Evolutionary conservation across 306 rosid species (phyloP), one percentile per base, ranked within the genome.

Genomic region (Prosopis cineraria): DNA sequence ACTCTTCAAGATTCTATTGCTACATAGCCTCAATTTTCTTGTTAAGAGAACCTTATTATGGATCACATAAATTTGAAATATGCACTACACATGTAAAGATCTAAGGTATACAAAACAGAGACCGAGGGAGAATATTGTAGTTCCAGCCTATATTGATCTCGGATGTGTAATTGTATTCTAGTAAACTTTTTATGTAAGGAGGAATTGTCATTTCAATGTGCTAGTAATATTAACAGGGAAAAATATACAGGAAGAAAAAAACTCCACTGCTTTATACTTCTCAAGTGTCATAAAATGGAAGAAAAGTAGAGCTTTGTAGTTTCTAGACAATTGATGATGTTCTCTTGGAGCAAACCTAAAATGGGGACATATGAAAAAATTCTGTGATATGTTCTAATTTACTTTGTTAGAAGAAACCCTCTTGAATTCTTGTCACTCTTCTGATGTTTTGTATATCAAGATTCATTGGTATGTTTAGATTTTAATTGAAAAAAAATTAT

Each of bases 351-450:
- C 36, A 34, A 55, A 73, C 24, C 34, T 55, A 43, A 43, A 68
- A 31, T n/a, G 31, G 2, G 1, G 48, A 31, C 1, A 11, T 1
- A 31, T 10, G 7, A 50, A 33, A 27, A 25, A 30, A 10, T 9
- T 37, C 5, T 37, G 8, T 37, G 76, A 56, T 68, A 64, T 64
- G 62, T 68, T 80, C 52, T 73, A 70, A 80, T 53, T 66, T 71
- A 5, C 24, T 10, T 39, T 55, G 53, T 66, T 59, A 53, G 67
- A 71, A 41, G 52, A 40, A 9, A 73, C 33, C 59, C 50, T 11
- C 24, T 19, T 53, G 17, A n/a, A n/a, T n/a, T n/a, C n/a, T n/a
- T n/a, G n/a, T 59, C 6, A 19, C 24, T 50, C 19, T 50, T 19
- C 22, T 53, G 9, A 19, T 34, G 37, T 3, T 6, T 34, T n/a